phyloP scores from a whole-genome alignment of 345 rosid genomes.

The Turritis glabra region DNA sequence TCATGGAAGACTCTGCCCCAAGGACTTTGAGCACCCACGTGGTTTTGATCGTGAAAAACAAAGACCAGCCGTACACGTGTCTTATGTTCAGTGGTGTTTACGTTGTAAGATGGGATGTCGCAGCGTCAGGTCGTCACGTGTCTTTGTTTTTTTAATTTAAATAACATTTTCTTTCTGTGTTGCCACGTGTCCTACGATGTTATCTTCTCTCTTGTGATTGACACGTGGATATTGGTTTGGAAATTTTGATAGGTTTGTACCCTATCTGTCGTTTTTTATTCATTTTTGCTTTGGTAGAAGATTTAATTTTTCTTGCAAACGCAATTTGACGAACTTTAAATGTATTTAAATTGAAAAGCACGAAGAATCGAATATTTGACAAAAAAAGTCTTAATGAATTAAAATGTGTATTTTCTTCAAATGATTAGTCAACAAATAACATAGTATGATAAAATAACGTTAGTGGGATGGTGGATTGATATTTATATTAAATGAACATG shows the following conservation, averaged over 20 bases:
- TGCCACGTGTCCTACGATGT: conserved; percentile 15
- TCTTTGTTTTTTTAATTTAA: neutral
- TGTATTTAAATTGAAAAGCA: neutral
- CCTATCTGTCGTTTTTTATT: conserved; percentile 7
- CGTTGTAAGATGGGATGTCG: conserved; percentile 1
- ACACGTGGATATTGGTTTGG: no score
- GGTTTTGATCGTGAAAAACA: conserved; percentile 18
- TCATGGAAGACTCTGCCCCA: neutral
- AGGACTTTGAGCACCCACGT: conserved; percentile 20
- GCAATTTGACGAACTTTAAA: conserved; percentile 5
- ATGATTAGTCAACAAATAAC: neutral
- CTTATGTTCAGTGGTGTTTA: neutral
- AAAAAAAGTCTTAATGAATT: neutral
- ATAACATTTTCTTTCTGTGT: neutral
- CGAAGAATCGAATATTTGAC: neutral
- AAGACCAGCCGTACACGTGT: conserved; percentile 29
- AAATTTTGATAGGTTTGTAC: neutral
- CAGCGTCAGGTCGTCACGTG: conserved; percentile 35
- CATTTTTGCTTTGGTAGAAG: neutral
- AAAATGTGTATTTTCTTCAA: neutral
- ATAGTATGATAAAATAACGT: neutral
- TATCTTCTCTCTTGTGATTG: neutral
- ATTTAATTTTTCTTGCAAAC: neutral
- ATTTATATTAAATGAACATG: neutral
- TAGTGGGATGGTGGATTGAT: neutral